Conservation (phyloP, 208 protist genomes). For the Leishmania martiniquensis region DNA sequence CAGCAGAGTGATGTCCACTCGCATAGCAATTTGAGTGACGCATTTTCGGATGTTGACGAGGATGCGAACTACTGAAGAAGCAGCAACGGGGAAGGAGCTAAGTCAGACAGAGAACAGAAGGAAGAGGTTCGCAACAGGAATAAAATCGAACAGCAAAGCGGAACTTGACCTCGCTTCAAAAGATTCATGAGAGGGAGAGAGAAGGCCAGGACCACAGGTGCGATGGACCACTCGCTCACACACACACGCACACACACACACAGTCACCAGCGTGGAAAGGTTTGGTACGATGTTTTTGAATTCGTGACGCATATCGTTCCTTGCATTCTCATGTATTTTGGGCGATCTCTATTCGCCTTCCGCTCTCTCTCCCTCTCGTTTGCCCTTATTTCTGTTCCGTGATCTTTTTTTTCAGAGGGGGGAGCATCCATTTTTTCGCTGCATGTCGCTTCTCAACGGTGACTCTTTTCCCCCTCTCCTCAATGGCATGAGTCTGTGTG, state of each 20-base stretch:
- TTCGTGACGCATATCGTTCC: background rate
- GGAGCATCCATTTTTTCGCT: background rate
- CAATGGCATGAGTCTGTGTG: too few relatives aligned
- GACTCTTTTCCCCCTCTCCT: background rate
- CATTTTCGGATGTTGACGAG: conserved; percentile 28
- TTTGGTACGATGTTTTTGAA: background rate
- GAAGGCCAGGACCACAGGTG: background rate
- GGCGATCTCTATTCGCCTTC: background rate
- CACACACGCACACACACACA: background rate
- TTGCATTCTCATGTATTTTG: background rate
- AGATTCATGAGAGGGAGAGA: background rate
- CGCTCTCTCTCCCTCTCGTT: background rate
- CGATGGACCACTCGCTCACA: too few relatives aligned
- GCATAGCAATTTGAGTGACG: conserved; percentile 58
- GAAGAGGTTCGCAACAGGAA: background rate
- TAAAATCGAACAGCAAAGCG: background rate
- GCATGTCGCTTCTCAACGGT: background rate
- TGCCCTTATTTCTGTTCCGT: background rate
- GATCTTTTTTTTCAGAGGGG: background rate
- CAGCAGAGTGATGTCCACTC: conserved; percentile 49
- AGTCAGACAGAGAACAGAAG: background rate
- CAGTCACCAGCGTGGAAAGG: background rate
- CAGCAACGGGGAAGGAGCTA: background rate
- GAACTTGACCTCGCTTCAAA: background rate
- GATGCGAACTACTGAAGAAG: conserved; percentile 25